phyloP scores from a whole-genome alignment of 2,329 filamentous ascomycete species.

The Fusarium sp. region DNA sequence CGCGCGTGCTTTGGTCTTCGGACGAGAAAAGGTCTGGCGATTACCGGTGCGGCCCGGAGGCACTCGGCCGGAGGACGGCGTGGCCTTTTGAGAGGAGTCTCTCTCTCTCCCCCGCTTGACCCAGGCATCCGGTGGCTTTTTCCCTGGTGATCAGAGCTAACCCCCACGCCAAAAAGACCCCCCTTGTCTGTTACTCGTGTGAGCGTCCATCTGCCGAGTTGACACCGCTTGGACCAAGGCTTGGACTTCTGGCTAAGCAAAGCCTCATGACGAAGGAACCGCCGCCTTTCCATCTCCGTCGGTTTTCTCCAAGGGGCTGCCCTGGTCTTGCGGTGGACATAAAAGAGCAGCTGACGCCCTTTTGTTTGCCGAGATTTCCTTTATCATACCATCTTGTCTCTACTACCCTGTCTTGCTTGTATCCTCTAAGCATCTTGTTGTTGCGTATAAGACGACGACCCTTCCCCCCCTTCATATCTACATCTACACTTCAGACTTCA shows the following conservation, averaged over 20 bases:
- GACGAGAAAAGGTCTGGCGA: constrained; percentile 5
- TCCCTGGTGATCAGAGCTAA: constrained; percentile 27
- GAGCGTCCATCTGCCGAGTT: constrained; percentile 30
- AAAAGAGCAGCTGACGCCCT: constrained; percentile 43
- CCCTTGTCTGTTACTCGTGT: constrained; percentile 15
- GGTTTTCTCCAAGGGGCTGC: neutral
- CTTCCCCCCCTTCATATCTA: neutral
- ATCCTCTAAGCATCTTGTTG: constrained; percentile 6
- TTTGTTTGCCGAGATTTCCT: constrained; percentile 12
- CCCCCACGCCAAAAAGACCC: constrained; percentile 35
- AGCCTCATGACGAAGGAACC: constrained; percentile 42
- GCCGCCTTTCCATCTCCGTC: constrained; percentile 22
- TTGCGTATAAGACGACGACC: constrained; percentile 26
- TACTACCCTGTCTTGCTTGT: constrained; percentile 6
- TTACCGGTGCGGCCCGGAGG: constrained; percentile 41
- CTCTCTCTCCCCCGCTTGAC: constrained; percentile 9
- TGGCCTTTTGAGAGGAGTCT: constrained; percentile 5
- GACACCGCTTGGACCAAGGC: constrained; percentile 26
- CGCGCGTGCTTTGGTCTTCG: neutral
- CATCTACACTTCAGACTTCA: constrained; percentile 9
- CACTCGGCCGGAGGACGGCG: constrained; percentile 43
- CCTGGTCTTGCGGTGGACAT: constrained; percentile 31
- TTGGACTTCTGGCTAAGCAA: constrained; percentile 12
- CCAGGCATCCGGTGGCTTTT: constrained; percentile 25
- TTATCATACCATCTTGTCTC: constrained; percentile 14